Conservation (phyloP, 495 filamentous ascomycete species). For the Rhypophila decipiens region DNA sequence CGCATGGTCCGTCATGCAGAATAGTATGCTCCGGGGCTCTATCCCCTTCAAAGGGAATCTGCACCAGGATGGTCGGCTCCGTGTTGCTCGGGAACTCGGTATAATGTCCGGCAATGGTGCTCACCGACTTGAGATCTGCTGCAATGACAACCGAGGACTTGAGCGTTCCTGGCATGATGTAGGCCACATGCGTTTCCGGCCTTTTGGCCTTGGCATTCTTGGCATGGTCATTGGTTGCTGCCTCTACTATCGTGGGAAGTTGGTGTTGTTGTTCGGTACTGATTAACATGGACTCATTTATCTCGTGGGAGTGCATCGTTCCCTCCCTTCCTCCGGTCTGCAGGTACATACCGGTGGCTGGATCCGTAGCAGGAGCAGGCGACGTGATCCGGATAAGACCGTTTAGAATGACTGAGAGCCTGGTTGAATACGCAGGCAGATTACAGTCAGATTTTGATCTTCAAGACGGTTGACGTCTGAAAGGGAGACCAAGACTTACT, state of each 20-base stretch:
- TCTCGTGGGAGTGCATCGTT: no score
- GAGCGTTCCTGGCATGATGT: slow-evolving; percentile 20
- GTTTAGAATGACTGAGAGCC: slow-evolving; percentile 21
- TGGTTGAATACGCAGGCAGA: neutral
- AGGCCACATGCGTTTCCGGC: slow-evolving; percentile 15
- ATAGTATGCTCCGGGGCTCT: slow-evolving; percentile 15
- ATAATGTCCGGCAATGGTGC: slow-evolving; percentile 20
- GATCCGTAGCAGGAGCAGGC: slow-evolving; percentile 7
- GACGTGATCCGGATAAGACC: slow-evolving; percentile 24
- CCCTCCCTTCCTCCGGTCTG: no score
- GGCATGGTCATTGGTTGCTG: neutral
- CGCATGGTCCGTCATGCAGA: slow-evolving; percentile 18
- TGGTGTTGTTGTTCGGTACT: neutral
- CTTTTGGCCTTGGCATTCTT: neutral
- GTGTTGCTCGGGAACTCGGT: slow-evolving; percentile 25
- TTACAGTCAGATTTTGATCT: neutral
- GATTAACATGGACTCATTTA: slow-evolving; percentile 2
- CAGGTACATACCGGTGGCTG: no score
- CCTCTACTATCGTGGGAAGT: neutral
- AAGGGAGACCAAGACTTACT: slow-evolving; percentile 7
- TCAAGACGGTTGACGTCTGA: neutral
- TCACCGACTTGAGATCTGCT: slow-evolving; percentile 19
- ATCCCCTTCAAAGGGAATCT: slow-evolving; percentile 20
- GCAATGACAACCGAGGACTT: slow-evolving; percentile 21
- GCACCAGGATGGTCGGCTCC: slow-evolving; percentile 23